Evolutionary conservation across 805 yeast genomes (phyloP).

Genomic region (Teunomyces gatunensis): DNA sequence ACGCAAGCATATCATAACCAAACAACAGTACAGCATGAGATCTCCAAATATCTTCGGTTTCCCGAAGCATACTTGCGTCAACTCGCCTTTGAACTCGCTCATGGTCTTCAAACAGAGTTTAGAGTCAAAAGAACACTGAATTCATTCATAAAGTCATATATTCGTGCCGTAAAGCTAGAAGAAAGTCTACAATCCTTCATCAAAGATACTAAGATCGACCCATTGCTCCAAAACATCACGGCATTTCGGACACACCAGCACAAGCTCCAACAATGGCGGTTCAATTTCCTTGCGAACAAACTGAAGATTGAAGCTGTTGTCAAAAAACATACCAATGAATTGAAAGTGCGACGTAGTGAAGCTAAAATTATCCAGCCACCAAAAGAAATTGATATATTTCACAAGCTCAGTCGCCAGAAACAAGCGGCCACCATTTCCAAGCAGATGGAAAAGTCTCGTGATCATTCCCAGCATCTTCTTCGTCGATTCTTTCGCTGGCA

Average conservation of each 20-base stretch:
- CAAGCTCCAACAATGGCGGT: constrained; percentile 16
- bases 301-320: constrained; percentile 11
- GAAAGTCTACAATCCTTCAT: constrained; percentile 1
- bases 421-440: constrained; percentile 13
- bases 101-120: constrained; percentile 6
- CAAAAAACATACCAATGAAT: constrained; percentile 4
- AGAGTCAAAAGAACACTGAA: neutral
- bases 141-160: neutral
- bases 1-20: neutral
- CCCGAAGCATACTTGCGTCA: constrained; percentile 2
- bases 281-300: constrained; percentile 9
- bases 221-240: neutral
- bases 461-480: constrained; percentile 17
- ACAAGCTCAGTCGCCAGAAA: constrained; percentile 7
- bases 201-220: neutral
- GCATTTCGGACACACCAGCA: constrained; percentile 5
- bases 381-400: constrained; percentile 4
- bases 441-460: constrained; percentile 11
- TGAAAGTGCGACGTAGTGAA: constrained; percentile 5
- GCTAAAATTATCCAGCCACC: neutral
- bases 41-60: constrained; percentile 1
- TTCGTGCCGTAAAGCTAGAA: neutral
- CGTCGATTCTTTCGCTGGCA: constrained; percentile 27
- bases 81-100: constrained; percentile 1
- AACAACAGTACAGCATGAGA: neutral